These are phyloP conservation scores for Ramaria sp. DNA, from an alignment of 768 basidiomycete species.

Conservation along the genomic window DNA sequence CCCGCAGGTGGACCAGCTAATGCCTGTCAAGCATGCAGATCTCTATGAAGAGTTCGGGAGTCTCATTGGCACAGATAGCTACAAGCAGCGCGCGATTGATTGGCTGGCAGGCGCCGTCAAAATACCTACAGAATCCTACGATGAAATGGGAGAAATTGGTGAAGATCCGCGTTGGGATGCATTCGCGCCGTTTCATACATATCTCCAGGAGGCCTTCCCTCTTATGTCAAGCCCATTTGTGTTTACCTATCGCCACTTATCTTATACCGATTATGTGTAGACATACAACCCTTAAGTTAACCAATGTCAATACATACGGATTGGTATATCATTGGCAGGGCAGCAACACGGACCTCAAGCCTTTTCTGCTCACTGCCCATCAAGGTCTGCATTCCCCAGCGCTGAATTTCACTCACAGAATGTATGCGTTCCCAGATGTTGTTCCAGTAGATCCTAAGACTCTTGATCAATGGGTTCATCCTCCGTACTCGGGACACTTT, in stretches of 20 bases:
- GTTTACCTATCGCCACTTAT: background rate
- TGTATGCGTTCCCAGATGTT: conserved; percentile 35
- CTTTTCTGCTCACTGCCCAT: conserved; percentile 57
- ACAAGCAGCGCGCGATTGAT: conserved; percentile 30
- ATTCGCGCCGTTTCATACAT: conserved; percentile 43
- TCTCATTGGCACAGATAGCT: conserved; percentile 24
- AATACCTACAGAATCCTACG: conserved; percentile 39
- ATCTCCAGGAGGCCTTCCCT: conserved; percentile 49
- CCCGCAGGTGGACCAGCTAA: conserved; percentile 24
- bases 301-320: conserved; percentile 68
- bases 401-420: background rate
- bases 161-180: conserved; percentile 44
- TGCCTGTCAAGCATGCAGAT: conserved; percentile 23
- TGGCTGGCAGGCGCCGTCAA: conserved; percentile 41
- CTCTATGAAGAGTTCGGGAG: conserved; percentile 24
- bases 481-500: conserved; percentile 53
- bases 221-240: conserved; percentile 32
- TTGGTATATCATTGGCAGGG: conserved; percentile 70
- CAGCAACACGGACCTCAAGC: conserved; percentile 49
- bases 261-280: conserved; percentile 23
- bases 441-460: conserved; percentile 55
- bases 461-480: conserved; percentile 44
- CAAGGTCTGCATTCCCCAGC: conserved; percentile 34
- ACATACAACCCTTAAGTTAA: conserved; percentile 46
- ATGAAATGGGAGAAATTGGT: conserved; percentile 37